phyloP scores from a whole-genome alignment of 345 rosid genomes.

The Pistacia integerrima region DNA sequence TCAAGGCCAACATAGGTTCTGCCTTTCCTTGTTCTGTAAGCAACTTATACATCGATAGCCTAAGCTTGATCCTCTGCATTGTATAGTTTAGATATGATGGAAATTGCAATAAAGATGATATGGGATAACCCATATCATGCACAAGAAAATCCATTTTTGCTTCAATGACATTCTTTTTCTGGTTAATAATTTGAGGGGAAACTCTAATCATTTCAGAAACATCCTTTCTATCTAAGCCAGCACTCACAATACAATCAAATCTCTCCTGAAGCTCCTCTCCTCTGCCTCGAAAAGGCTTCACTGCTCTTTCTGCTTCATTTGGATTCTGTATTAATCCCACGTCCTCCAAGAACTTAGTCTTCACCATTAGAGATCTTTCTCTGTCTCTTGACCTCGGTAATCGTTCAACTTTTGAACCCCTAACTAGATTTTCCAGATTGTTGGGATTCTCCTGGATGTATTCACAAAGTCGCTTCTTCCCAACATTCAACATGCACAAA shows the following conservation, averaged over 20 bases:
- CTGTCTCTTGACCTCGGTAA: constrained; percentile 37
- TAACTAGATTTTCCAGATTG: constrained; percentile 50
- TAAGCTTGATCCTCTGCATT: constrained; percentile 50
- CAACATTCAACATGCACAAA: constrained; percentile 45
- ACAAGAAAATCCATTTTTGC: constrained; percentile 56
- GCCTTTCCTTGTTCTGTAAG: constrained; percentile 49
- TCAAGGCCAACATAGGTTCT: constrained; percentile 34
- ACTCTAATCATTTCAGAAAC: constrained; percentile 52
- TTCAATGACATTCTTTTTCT: constrained; percentile 47
- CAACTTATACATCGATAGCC: constrained; percentile 73
- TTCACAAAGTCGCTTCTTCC: constrained; percentile 52
- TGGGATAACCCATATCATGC: constrained; percentile 54
- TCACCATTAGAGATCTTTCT: constrained; percentile 36
- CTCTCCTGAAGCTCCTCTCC: constrained; percentile 71
- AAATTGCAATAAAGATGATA: constrained; percentile 45
- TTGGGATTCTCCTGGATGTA: constrained; percentile 59
- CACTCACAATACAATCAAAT: constrained; percentile 65
- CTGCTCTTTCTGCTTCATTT: constrained; percentile 38
- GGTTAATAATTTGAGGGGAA: constrained; percentile 68
- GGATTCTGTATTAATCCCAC: constrained; percentile 57
- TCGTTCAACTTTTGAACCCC: constrained; percentile 39
- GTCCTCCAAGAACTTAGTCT: constrained; percentile 55
- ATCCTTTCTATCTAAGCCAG: constrained; percentile 62
- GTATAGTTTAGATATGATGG: constrained; percentile 59
- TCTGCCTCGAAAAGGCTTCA: constrained; percentile 61